A percentile compares a stretch with the other conserved stretches of the same genome.
phyloP scores from a whole-genome alignment of 2,329 filamentous ascomycete genomes.

The Seiridium unicorne region DNA sequence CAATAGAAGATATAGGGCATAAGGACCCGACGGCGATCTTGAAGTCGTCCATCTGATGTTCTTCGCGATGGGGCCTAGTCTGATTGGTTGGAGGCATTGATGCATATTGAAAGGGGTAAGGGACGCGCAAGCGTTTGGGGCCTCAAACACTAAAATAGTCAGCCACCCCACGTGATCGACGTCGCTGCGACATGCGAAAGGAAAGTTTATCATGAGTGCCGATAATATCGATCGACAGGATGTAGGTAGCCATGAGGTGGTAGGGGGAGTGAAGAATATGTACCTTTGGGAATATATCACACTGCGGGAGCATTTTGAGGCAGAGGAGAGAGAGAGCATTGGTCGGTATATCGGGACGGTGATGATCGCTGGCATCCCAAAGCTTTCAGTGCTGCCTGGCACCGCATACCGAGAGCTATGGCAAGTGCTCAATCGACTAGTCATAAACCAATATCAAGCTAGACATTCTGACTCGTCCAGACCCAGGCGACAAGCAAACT shows the following conservation, averaged over 20 bases:
- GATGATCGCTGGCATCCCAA: too few relatives aligned
- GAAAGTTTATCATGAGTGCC: neutral
- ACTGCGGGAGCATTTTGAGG: too few relatives aligned
- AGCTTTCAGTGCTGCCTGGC: too few relatives aligned
- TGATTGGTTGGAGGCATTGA: slow-evolving; percentile 24
- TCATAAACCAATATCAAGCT: too few relatives aligned
- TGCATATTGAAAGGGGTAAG: slow-evolving; percentile 19
- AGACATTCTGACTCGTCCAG: too few relatives aligned
- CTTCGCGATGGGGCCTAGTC: neutral
- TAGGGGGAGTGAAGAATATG: too few relatives aligned
- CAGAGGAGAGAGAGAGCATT: too few relatives aligned
- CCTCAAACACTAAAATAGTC: slow-evolving; percentile 8
- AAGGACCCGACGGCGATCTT: neutral
- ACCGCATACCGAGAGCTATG: too few relatives aligned
- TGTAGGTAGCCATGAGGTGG: neutral
- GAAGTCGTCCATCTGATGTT: neutral
- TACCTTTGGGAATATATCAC: too few relatives aligned
- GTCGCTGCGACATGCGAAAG: neutral
- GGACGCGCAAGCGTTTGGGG: slow-evolving; percentile 27
- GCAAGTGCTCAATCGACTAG: too few relatives aligned
- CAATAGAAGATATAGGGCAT: too few relatives aligned
- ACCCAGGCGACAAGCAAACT: neutral
- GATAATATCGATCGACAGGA: neutral
- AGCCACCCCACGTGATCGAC: slow-evolving; percentile 5
- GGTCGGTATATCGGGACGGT: too few relatives aligned